Percentiles rank a stretch among this genome's conserved stretches.
These are phyloP conservation scores for Magnolia changhungtana DNA, from an alignment of 164 flowering plant genomes.

Conservation along the genomic window DNA sequence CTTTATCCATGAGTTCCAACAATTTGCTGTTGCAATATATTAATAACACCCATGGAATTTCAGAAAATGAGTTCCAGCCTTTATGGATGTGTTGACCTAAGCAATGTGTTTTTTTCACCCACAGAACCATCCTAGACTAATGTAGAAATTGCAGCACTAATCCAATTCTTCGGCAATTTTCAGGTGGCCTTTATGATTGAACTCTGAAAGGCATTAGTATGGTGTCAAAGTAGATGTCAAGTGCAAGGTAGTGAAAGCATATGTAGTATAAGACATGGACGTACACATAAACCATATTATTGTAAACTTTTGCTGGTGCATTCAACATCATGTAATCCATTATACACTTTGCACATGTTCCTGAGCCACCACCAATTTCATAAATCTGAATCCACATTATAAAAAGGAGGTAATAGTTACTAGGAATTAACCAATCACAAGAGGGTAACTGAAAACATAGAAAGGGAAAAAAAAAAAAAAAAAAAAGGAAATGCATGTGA, in stretches of 20 bases:
- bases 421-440: constrained; percentile 7
- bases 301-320: constrained; percentile 87
- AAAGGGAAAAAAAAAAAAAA: neutral
- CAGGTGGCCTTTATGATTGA: neutral
- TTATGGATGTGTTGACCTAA: neutral
- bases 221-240: neutral
- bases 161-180: neutral
- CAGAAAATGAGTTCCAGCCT: neutral
- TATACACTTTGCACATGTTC: constrained; percentile 96
- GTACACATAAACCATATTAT: constrained; percentile 83
- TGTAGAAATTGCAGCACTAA: neutral
- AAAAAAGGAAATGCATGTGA: neutral
- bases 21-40: neutral
- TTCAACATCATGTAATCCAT: constrained; percentile 98
- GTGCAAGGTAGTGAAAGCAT: neutral
- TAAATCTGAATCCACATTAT: constrained; percentile 59
- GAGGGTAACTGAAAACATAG: neutral
- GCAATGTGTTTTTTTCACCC: neutral
- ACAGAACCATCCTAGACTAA: neutral
- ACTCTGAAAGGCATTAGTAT: neutral
- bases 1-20: neutral
- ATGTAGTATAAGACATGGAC: constrained; percentile 25
- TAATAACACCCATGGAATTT: neutral
- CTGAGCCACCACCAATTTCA: constrained; percentile 99
- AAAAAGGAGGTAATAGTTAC: constrained; percentile 9